These are phyloP conservation scores for Passiflora organensis DNA, from an alignment of 345 rosid species.

Conservation along the genomic window DNA sequence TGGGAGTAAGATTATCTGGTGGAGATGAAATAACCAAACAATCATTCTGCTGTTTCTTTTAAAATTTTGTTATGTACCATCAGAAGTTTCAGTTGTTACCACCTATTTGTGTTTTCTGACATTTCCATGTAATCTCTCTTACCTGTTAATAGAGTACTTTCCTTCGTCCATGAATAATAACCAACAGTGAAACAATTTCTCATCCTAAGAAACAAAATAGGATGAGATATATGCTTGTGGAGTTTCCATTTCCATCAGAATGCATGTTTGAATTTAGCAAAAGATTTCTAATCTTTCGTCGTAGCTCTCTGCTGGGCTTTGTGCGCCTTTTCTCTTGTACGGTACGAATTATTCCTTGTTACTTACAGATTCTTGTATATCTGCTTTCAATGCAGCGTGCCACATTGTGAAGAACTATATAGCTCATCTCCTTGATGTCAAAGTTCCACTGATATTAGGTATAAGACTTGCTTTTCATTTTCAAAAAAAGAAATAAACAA, in stretches of 20 bases:
- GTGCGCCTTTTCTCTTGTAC: not conserved
- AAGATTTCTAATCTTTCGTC: too few relatives aligned
- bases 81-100: not conserved
- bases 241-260: too few relatives aligned
- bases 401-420: slow-evolving; percentile 92
- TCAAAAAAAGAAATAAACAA: too few relatives aligned
- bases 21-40: not conserved
- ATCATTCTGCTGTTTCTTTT: not conserved
- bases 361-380: slow-evolving; percentile 4
- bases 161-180: too few relatives aligned
- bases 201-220: too few relatives aligned
- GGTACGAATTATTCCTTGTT: not conserved
- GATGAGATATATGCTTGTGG: too few relatives aligned
- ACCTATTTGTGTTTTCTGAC: not conserved
- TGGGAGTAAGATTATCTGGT: slow-evolving; percentile 23
- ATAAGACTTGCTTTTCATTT: too few relatives aligned
- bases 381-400: slow-evolving; percentile 44
- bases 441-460: slow-evolving; percentile 91
- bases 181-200: too few relatives aligned
- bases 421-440: slow-evolving; percentile 56
- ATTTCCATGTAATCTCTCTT: too few relatives aligned
- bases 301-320: too few relatives aligned
- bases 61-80: not conserved
- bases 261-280: too few relatives aligned
- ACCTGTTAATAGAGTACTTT: too few relatives aligned